These are phyloP conservation scores for Ganoderma multipileum DNA, from an alignment of 1,284 basidiomycete genomes.

Conservation along the genomic window DNA sequence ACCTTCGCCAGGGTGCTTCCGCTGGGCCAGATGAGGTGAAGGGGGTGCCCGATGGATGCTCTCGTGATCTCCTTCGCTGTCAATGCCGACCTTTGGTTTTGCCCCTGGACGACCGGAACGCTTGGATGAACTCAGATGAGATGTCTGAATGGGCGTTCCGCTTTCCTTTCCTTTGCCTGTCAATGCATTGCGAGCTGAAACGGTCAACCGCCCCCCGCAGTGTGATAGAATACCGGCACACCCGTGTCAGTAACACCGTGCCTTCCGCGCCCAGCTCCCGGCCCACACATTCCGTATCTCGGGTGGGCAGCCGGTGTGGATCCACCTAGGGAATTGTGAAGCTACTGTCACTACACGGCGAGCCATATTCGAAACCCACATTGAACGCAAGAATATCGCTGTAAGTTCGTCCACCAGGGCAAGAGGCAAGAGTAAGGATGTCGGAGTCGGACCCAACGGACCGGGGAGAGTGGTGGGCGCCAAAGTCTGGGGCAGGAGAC, in stretches of 20 bases:
- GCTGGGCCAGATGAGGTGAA: background rate
- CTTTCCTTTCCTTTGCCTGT: background rate
- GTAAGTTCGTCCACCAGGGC: background rate
- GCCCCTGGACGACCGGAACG: background rate
- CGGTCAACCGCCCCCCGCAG: background rate
- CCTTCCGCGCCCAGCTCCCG: background rate
- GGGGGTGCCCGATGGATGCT: background rate
- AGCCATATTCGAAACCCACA: background rate
- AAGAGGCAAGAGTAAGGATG: background rate
- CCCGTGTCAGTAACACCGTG: background rate
- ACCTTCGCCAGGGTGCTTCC: background rate
- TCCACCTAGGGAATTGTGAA: background rate
- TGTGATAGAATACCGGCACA: constrained; percentile 1
- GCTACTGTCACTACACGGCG: background rate
- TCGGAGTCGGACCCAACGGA: constrained; percentile 1
- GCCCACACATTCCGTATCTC: background rate
- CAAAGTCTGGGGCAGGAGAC: background rate
- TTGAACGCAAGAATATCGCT: background rate
- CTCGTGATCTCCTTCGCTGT: background rate
- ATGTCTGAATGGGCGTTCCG: background rate
- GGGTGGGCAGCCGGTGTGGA: background rate
- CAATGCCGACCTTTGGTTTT: background rate
- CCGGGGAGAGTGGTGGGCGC: background rate
- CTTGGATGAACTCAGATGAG: background rate
- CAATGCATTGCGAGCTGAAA: background rate